These are phyloP conservation scores for Zasmidium cellare DNA, from an alignment of 2,329 filamentous ascomycete genomes.

Conservation along the genomic window DNA sequence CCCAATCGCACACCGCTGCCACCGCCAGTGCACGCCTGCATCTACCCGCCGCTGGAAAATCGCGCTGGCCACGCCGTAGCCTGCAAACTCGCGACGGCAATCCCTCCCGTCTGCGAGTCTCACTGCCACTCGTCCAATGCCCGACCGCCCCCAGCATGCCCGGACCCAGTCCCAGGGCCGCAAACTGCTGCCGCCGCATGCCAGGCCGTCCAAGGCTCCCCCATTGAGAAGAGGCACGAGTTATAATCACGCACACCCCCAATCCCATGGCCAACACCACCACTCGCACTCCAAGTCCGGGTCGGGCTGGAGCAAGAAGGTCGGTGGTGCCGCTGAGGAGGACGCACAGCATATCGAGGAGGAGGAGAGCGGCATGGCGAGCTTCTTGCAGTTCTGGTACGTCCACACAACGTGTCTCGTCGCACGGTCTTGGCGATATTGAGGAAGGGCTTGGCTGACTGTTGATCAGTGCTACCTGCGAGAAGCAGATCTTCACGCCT, in stretches of 20 bases:
- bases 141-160: slow-evolving; percentile 23
- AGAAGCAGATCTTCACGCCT: slow-evolving; percentile 64
- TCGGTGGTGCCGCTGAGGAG: slow-evolving; percentile 12
- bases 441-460: slow-evolving; percentile 10
- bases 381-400: slow-evolving; percentile 56
- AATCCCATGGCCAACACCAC: slow-evolving; percentile 12
- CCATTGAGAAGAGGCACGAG: slow-evolving; percentile 24
- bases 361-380: slow-evolving; percentile 53
- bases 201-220: slow-evolving; percentile 25
- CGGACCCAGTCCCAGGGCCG: slow-evolving; percentile 29
- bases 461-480: slow-evolving; percentile 58
- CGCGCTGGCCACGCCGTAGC: slow-evolving; percentile 1
- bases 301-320: slow-evolving; percentile 23
- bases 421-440: not conserved
- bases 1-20: slow-evolving; percentile 1
- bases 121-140: slow-evolving; percentile 21
- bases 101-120: slow-evolving; percentile 6
- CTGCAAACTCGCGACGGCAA: slow-evolving; percentile 3
- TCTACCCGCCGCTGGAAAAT: not conserved
- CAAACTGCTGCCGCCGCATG: slow-evolving; percentile 28
- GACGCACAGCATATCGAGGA: slow-evolving; percentile 31
- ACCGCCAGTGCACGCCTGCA: slow-evolving; percentile 6
- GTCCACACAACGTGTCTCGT: slow-evolving; percentile 14
- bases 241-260: slow-evolving; percentile 23
- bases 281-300: slow-evolving; percentile 11